phyloP scores from a whole-genome alignment of 108 stramenopile genomes.

The Cylindrotheca fusiformis region DNA sequence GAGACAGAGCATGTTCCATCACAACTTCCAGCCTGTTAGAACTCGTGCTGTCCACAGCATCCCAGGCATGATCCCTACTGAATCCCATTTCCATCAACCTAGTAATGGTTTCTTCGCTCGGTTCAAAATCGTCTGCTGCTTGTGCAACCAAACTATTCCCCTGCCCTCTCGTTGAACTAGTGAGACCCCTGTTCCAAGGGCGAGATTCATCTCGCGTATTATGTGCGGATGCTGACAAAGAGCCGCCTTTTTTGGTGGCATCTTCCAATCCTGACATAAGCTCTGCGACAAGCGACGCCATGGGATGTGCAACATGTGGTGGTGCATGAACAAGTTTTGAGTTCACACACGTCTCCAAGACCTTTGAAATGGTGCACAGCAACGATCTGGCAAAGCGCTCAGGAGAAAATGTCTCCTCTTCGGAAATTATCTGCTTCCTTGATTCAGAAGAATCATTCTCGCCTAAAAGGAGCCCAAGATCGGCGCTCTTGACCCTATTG shows the following conservation, averaged over 20 bases:
- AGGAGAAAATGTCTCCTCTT: slow-evolving; percentile 27
- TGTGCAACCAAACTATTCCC: neutral
- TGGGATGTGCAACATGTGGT: slow-evolving; percentile 61
- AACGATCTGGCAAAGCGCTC: slow-evolving; percentile 37
- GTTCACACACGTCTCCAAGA: slow-evolving; percentile 60
- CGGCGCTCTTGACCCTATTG: slow-evolving; percentile 49
- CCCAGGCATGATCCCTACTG: slow-evolving; percentile 78
- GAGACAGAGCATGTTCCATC: slow-evolving; percentile 87
- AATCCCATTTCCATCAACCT: slow-evolving; percentile 90
- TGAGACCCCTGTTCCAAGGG: slow-evolving; percentile 13
- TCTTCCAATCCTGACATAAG: slow-evolving; percentile 63
- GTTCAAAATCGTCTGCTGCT: slow-evolving; percentile 45
- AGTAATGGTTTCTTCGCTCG: slow-evolving; percentile 73
- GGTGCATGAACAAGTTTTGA: slow-evolving; percentile 45
- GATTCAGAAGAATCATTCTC: neutral
- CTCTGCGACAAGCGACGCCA: slow-evolving; percentile 51
- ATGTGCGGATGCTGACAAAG: slow-evolving; percentile 3
- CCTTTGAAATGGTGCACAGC: slow-evolving; percentile 46
- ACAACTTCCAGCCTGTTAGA: slow-evolving; percentile 82
- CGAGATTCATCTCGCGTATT: slow-evolving; percentile 5
- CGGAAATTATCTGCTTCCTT: neutral
- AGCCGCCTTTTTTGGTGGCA: slow-evolving; percentile 32
- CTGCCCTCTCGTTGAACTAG: neutral
- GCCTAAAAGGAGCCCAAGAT: slow-evolving; percentile 34
- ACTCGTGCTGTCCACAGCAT: slow-evolving; percentile 64